Percentiles rank a stretch among this genome's conserved stretches.
Conservation (phyloP, 805 yeast species). For the Isabelozyma heimii region DNA sequence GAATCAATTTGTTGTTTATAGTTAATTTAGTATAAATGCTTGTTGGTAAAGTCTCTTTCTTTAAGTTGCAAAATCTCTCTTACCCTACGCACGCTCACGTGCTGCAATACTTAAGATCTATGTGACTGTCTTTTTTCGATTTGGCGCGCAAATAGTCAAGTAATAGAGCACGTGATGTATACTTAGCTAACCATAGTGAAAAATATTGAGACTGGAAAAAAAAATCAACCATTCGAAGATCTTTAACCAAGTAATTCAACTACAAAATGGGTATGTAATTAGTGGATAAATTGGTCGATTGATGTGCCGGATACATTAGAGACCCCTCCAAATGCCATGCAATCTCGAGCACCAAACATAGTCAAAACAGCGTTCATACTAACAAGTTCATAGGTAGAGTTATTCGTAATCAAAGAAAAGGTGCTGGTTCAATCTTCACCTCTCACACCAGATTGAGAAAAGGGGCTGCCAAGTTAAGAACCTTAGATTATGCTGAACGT, state of each 20-base stretch:
- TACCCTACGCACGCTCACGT: neutral
- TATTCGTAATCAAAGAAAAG: conserved; percentile 99
- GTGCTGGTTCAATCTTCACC: conserved; percentile 99
- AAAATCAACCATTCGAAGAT: neutral
- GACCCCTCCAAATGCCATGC: no score
- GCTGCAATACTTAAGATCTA: neutral
- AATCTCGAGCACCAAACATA: no score
- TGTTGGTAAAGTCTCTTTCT: no score
- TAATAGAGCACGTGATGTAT: neutral
- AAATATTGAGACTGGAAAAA: neutral
- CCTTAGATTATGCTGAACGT: conserved; percentile 98
- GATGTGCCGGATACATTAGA: no score
- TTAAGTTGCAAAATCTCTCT: neutral
- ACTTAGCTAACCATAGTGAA: neutral
- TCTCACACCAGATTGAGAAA: conserved; percentile 99
- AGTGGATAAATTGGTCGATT: neutral
- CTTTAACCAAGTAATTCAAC: conserved; percentile 8
- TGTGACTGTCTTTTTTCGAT: neutral
- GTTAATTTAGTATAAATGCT: neutral
- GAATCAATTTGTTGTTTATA: neutral
- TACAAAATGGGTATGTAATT: conserved; percentile 13
- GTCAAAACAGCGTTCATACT: neutral
- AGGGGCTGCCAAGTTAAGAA: conserved; percentile 99
- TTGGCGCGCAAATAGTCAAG: neutral
- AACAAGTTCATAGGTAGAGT: conserved; percentile 75